These are phyloP conservation scores for Acanthochlamys bracteata DNA, from an alignment of 106 monocot species.

Conservation along the genomic window DNA sequence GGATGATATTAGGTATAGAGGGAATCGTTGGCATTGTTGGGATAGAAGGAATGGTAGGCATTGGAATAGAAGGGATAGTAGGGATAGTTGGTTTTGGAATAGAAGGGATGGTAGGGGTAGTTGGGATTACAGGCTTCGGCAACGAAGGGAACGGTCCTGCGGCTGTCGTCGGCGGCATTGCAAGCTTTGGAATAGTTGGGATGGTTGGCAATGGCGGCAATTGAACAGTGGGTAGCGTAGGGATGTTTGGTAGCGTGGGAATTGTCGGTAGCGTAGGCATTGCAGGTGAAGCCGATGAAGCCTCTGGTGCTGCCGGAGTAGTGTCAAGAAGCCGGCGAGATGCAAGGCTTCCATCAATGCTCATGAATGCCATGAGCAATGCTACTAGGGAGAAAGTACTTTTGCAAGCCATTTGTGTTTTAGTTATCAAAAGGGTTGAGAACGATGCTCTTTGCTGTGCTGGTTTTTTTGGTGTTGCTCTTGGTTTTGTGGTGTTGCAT, in stretches of 20 bases:
- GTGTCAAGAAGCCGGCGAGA: constrained; percentile 8
- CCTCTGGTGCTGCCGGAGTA: too few relatives aligned
- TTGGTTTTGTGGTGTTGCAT: too few relatives aligned
- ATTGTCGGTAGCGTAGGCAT: neutral
- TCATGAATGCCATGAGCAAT: neutral
- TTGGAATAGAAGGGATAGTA: neutral
- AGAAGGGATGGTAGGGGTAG: neutral
- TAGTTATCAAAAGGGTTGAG: too few relatives aligned
- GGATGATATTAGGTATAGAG: too few relatives aligned
- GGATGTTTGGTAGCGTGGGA: neutral
- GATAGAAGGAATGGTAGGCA: neutral
- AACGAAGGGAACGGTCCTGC: neutral
- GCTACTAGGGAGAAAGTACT: too few relatives aligned
- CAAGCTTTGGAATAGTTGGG: neutral
- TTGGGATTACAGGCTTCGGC: neutral
- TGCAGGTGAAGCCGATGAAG: neutral
- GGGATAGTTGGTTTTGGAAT: neutral
- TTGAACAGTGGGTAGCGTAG: neutral
- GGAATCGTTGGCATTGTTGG: neutral
- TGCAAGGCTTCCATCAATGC: neutral
- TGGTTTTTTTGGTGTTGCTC: too few relatives aligned
- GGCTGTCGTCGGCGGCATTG: neutral
- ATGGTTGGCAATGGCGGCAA: neutral
- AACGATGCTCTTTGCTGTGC: too few relatives aligned
- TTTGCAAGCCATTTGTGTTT: too few relatives aligned